Evolutionary conservation across 345 rosid species (phyloP).

Genomic region (Arabidopsis arenosa): DNA sequence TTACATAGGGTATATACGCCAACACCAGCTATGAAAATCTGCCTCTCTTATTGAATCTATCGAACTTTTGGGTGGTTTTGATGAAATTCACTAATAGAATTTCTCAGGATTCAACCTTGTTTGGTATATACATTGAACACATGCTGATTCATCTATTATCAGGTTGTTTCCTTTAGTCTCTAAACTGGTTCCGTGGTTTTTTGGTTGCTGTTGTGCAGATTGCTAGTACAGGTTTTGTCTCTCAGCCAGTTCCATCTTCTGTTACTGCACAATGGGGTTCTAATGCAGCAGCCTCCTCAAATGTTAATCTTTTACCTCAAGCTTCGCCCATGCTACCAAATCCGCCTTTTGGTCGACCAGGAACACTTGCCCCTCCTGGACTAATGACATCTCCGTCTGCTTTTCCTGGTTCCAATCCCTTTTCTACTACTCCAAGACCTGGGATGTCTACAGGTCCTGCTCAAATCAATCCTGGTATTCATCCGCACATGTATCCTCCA

Average conservation of each 20-base stretch:
- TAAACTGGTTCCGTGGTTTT: conserved; percentile 50
- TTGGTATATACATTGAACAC: not conserved
- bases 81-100: not conserved
- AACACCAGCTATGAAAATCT: not conserved
- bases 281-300: conserved; percentile 38
- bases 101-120: not conserved
- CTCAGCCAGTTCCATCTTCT: conserved; percentile 53
- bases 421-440: conserved; percentile 54
- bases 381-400: conserved; percentile 46
- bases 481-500: conserved; percentile 66
- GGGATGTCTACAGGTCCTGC: conserved; percentile 49
- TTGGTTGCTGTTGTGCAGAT: conserved; percentile 47
- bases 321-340: conserved; percentile 45
- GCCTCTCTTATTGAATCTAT: not conserved
- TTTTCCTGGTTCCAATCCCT: conserved; percentile 53
- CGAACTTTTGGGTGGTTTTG: not conserved
- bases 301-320: conserved; percentile 46
- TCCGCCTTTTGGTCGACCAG: conserved; percentile 54
- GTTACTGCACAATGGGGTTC: conserved; percentile 48
- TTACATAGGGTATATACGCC: conserved; percentile 3
- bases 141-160: conserved; percentile 16
- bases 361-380: conserved; percentile 54
- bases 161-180: conserved; percentile 15
- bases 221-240: conserved; percentile 45
- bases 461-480: conserved; percentile 53